Evolutionary conservation across 768 basidiomycete species (phyloP).

Genomic region (Hydnomerulius pinastri): DNA sequence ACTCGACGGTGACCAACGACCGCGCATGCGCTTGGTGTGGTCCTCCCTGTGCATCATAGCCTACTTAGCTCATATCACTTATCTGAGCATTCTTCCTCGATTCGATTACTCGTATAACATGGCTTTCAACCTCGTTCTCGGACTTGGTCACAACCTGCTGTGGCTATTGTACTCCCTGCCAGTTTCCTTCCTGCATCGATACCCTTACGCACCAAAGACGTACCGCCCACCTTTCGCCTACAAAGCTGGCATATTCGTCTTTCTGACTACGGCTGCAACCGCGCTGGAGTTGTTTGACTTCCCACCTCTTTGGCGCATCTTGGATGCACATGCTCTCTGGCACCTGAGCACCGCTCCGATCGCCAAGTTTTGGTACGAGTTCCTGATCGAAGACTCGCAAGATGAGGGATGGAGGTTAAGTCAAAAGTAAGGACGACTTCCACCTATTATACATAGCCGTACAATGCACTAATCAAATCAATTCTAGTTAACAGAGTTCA

Average conservation of each 20-base stretch:
- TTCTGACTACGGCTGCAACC: constrained; percentile 72
- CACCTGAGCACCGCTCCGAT: constrained; percentile 84
- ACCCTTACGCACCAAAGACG: constrained; percentile 51
- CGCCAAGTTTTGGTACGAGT: constrained; percentile 81
- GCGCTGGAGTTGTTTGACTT: constrained; percentile 91
- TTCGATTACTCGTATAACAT: constrained; percentile 97
- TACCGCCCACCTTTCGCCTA: constrained; percentile 60
- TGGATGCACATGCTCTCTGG: constrained; percentile 95
- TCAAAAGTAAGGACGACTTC: constrained; percentile 26
- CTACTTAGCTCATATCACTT: constrained; percentile 74
- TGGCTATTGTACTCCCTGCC: constrained; percentile 77
- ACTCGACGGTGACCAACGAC: constrained; percentile 22
- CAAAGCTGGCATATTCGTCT: constrained; percentile 61
- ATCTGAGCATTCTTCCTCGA: constrained; percentile 71
- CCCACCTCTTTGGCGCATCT: constrained; percentile 66
- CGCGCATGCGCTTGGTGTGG: constrained; percentile 39
- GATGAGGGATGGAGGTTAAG: constrained; percentile 67
- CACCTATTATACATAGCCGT: constrained; percentile 1
- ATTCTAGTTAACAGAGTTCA: constrained; percentile 16
- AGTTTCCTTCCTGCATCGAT: constrained; percentile 51
- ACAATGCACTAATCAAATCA: constrained; percentile 7
- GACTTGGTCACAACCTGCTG: constrained; percentile 74
- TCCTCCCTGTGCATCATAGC: constrained; percentile 51
- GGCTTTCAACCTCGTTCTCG: constrained; percentile 75
- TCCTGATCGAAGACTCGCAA: constrained; percentile 70